Evolutionary conservation across 1,139 yeast species (phyloP), one percentile per base, ranked within the genome.

Genomic region (Nadsonia starkeyi-henricii): DNA sequence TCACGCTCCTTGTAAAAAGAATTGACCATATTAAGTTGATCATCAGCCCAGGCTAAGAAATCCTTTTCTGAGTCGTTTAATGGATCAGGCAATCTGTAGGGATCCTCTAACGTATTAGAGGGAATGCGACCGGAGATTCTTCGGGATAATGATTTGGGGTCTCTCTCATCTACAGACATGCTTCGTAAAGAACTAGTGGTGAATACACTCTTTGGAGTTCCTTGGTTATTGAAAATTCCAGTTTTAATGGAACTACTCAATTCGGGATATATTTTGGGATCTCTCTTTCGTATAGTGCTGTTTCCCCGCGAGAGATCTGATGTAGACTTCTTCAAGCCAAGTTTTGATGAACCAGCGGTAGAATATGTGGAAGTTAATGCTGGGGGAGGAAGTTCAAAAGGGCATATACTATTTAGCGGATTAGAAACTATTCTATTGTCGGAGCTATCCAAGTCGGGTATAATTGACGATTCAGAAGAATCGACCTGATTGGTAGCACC

Each of bases 31-130:
- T 47, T 52, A 20, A 80, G 67, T 58, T 85, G 79, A 0, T 56
- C 51, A 48, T 81, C 79, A 3, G 84, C 68, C 93, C 93, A 85
- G 1, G 56, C 59, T 18, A 70, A 54, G 54, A 85, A 85, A 42
- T 73, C 74, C 15, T 61, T 59, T 46, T 67, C 69, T 12, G 70
- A 63, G 20, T 43, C 26, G 42, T 51, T 42, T 43, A 50, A 48
- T 20, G 44, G 36, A 41, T 37, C 26, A 20, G 26, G 45, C 23
- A 41, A 41, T 42, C 26, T 42, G 20, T 28, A 41, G 66, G 1
- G 68, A 62, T 45, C 60, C 50, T 48, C 67, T 71, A 47, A 59
- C 57, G 15, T 48, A 37, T 39, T 41, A 44, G 20, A 44, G 20
- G 47, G 42, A 41, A 45, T 26, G 20, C 43, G 43, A n/a, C 9